Evolutionary conservation across 1,284 basidiomycete genomes (phyloP), one percentile per base, ranked within the genome.

Genomic region (Lentinula novae-zelandiae): DNA sequence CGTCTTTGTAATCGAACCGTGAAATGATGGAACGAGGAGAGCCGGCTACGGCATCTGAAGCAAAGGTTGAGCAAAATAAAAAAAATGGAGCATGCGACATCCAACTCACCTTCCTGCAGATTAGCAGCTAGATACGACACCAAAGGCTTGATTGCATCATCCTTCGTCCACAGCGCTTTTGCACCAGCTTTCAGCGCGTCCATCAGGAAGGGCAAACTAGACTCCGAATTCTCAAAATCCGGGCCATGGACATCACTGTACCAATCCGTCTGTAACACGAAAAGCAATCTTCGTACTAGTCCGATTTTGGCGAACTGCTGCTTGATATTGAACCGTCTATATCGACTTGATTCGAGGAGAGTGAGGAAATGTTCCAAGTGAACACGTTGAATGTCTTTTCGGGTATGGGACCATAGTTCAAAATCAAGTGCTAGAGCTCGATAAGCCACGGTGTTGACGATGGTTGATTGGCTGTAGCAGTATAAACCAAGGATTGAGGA

Each of bases 81-180:
- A 38, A 12, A 2, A 27, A 49, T 10, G 48, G 10, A 5, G 4
- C 34, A 4, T n/a, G 22, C 27, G 31, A 15, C 1, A 20, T 22
- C n/a, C 31, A n/a, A 67, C 82, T 62, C 63, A 90, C 90, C 80
- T 70, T 85, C 84, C 66, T 90, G 87, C n/a, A 95, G 73, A 67
- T 91, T 90, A 0, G 92, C 89, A 13, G 93, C 92, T 9, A 96
- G 75, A 69, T 92, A 97, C 0, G 93, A 89, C 3, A 95, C 86
- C 0, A 95, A 74, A 0, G 93, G 92, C 68, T 95, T 95, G 67
- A 96, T 90, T 0, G 83, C 82, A 51, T 87, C 84, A 22, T 90
- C 89, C 42, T 84, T 79, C 1, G 82, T 80, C 68, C 92, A 93
- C 22, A 82, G 78, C 0, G 85, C 79, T 66, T 85, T 80, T 46